phyloP scores from a whole-genome alignment of 139 green algal species.

The Desmodesmus armatus region DNA sequence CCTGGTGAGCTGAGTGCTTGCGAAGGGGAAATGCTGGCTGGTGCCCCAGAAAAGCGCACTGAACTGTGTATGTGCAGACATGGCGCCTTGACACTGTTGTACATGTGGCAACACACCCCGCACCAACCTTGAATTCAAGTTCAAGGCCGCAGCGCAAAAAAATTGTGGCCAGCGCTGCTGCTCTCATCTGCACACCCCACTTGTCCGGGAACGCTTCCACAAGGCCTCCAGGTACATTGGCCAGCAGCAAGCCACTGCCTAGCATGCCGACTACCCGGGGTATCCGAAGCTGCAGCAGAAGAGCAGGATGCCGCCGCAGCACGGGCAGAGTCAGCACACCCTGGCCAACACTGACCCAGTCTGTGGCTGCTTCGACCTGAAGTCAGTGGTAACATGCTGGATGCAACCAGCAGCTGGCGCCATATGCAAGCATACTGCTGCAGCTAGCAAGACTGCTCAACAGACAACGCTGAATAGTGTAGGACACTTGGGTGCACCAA shows the following conservation, averaged over 20 bases:
- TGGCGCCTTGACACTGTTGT: background rate
- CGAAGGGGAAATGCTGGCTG: no score
- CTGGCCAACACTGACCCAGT: background rate
- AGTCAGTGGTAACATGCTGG: no score
- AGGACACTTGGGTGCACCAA: no score
- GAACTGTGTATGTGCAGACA: background rate
- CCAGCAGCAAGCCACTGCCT: constrained; percentile 68
- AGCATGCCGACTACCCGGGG: constrained; percentile 84
- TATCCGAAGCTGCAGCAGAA: constrained; percentile 55
- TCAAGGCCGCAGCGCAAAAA: constrained; percentile 88
- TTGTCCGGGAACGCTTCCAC: constrained; percentile 60
- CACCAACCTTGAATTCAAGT: constrained; percentile 73
- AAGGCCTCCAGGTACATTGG: constrained; percentile 70
- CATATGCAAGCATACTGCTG: background rate
- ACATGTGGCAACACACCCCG: background rate
- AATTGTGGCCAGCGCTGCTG: constrained; percentile 81
- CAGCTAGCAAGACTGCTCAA: no score
- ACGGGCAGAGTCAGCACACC: background rate
- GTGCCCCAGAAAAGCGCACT: no score
- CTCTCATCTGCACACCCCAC: constrained; percentile 79
- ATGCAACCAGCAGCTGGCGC: background rate
- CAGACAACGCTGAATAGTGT: no score
- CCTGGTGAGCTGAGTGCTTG: no score
- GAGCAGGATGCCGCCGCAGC: background rate
- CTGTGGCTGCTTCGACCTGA: background rate